Conservation (phyloP, 345 rosid species). For the Camelina hispida region DNA sequence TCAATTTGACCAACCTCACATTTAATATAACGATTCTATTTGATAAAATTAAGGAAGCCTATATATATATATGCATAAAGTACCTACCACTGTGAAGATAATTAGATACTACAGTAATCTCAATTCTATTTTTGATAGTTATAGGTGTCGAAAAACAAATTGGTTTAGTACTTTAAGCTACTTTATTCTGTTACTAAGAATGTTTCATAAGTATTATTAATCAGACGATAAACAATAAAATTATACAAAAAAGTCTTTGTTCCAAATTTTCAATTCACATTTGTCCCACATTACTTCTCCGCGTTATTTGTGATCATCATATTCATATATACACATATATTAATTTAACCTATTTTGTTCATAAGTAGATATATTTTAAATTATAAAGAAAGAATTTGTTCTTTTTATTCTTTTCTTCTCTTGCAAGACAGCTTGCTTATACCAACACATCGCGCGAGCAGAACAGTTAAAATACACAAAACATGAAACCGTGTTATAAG, state of each 20-base stretch:
- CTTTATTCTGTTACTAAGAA: slow-evolving; percentile 7
- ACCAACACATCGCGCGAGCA: slow-evolving; percentile 21
- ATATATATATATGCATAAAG: neutral
- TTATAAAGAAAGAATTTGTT: neutral
- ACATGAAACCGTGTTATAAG: slow-evolving; percentile 41
- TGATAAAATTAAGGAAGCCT: no score
- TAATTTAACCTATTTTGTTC: neutral
- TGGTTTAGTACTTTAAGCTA: slow-evolving; percentile 20
- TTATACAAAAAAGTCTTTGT: slow-evolving; percentile 22
- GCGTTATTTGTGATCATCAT: slow-evolving; percentile 34
- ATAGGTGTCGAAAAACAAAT: slow-evolving; percentile 27
- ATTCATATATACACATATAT: neutral
- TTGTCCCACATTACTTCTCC: slow-evolving; percentile 41
- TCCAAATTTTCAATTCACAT: slow-evolving; percentile 36
- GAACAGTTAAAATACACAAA: slow-evolving; percentile 26
- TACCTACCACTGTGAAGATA: neutral
- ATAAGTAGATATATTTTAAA: neutral
- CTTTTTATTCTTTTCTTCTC: slow-evolving; percentile 15
- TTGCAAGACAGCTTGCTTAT: slow-evolving; percentile 35
- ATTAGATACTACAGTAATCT: slow-evolving; percentile 22
- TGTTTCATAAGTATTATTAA: neutral
- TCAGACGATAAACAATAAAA: slow-evolving; percentile 14
- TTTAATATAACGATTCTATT: no score
- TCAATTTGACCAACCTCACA: no score
- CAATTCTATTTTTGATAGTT: neutral